Percentiles rank a stretch among this genome's conserved stretches.
phyloP scores from a whole-genome alignment of 2,329 filamentous ascomycete species.

The Xylaria digitata region DNA sequence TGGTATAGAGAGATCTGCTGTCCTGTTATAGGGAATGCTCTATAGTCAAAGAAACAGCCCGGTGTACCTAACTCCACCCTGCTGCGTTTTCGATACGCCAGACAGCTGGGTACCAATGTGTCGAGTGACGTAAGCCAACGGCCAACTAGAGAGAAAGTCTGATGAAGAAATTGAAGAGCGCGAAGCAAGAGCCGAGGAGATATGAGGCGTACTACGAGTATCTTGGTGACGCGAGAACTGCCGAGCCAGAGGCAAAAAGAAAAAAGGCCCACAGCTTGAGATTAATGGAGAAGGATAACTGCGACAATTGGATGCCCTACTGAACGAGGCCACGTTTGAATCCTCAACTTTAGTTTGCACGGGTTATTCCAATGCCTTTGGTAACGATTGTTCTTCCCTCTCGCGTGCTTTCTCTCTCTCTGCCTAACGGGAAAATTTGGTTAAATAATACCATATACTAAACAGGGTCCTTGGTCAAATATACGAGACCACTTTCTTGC shows the following conservation, averaged over 20 bases:
- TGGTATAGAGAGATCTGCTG: too few species aligned
- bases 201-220: constrained; percentile 4
- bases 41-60: too few species aligned
- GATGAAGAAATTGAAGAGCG: not conserved
- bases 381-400: too few species aligned
- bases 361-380: not conserved
- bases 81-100: not conserved
- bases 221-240: not conserved
- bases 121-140: constrained; percentile 19
- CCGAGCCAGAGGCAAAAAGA: not conserved
- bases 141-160: not conserved
- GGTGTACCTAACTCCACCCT: constrained; percentile 3
- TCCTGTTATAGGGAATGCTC: too few species aligned
- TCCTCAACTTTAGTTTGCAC: not conserved
- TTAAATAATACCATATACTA: too few species aligned
- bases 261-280: constrained; percentile 25
- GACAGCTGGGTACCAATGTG: constrained; percentile 12
- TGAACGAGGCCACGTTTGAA: not conserved
- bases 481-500: too few species aligned
- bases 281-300: constrained; percentile 22
- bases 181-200: not conserved
- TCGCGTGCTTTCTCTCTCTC: too few species aligned
- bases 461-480: too few species aligned
- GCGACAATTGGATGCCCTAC: constrained; percentile 25
- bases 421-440: too few species aligned